phyloP scores from a whole-genome alignment of 2,329 filamentous ascomycete genomes.

The Epichloe scottii region DNA sequence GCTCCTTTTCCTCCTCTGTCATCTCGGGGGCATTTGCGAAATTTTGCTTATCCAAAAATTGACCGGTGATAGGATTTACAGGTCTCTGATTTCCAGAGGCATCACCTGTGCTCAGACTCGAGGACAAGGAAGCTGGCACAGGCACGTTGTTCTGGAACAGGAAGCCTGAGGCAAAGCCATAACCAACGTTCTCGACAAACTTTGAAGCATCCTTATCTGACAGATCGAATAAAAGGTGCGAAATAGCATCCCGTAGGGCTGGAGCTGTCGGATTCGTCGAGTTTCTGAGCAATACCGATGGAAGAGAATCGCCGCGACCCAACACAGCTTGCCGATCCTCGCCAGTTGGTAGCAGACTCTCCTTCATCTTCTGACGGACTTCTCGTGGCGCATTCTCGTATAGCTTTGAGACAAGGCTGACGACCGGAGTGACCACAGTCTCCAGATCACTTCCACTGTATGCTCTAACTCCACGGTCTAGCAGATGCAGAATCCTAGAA shows the following conservation, averaged over 20 bases:
- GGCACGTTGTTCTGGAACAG: conserved; percentile 73
- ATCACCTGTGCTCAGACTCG: conserved; percentile 24
- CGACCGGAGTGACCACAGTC: conserved; percentile 52
- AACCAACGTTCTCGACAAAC: conserved; percentile 86
- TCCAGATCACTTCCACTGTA: conserved; percentile 65
- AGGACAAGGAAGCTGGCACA: conserved; percentile 54
- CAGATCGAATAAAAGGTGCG: conserved; percentile 72
- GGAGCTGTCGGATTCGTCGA: conserved; percentile 62
- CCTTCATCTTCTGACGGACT: conserved; percentile 49
- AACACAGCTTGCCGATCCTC: conserved; percentile 66
- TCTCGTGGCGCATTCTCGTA: conserved; percentile 54
- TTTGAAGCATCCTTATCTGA: conserved; percentile 67
- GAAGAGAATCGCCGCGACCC: conserved; percentile 60
- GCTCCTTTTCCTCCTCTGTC: conserved; percentile 83
- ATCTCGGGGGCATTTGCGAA: conserved; percentile 53
- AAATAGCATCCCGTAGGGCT: conserved; percentile 61
- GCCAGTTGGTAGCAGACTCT: conserved; percentile 60
- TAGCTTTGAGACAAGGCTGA: conserved; percentile 63
- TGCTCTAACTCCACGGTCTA: conserved; percentile 50
- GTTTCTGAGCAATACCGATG: conserved; percentile 64
- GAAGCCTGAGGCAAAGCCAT: conserved; percentile 86
- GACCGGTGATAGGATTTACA: conserved; percentile 80
- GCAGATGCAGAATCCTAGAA: conserved; percentile 54
- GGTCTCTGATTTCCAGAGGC: conserved; percentile 22
- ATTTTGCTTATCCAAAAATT: conserved; percentile 59